Evolutionary conservation across 129 eudicot species (phyloP), one percentile per base, ranked within the genome.

Genomic region (Solidago caesia): DNA sequence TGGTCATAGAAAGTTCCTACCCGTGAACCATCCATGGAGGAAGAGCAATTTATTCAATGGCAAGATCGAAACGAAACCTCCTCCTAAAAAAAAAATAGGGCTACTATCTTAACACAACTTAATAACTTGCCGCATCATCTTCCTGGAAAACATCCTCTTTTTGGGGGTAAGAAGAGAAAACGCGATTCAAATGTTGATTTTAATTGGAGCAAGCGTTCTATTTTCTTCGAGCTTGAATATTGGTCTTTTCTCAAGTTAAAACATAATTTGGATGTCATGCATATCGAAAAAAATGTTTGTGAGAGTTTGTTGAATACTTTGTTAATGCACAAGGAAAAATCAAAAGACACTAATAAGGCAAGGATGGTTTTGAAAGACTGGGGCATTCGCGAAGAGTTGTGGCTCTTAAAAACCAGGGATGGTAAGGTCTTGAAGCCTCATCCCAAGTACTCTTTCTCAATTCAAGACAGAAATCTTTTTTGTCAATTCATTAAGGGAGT

Each of bases 261-360:
- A 27, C 44, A 60, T 13, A 60, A 60, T 60, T 9, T 60, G 66
- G 65, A 60, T 60, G 66, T 60, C 11, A 60, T 60, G 44, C 66
- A 60, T 60, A 60, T 60, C 12, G 66, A 21, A 26, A 60, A 60
- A 60, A 27, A 60, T 1, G 44, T 26, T 7, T 60, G 44, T 60
- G 44, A 60, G 66, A 60, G 66, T 60, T 60, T 60, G 5, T 26
- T 60, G 43, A 9, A 42, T 60, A 27, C 66, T 1, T 60, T 60
- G 13, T 60, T 60, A 27, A 60, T 60, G 15, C 26, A 60, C 21
- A 29, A 29, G 39, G 66, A 60, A 41, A 60, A 60, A 27, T 60
- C 44, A 11, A 60, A 60, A 60, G 66, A 27, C 66, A 60, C 66
- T 26, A 9, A 10, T 6, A 60, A 60, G 7, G 66, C 66, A 60